A percentile compares a stretch with the other conserved stretches of the same genome.
phyloP scores from a whole-genome alignment of 2,329 filamentous ascomycete genomes.

The Monilinia fructicola region DNA sequence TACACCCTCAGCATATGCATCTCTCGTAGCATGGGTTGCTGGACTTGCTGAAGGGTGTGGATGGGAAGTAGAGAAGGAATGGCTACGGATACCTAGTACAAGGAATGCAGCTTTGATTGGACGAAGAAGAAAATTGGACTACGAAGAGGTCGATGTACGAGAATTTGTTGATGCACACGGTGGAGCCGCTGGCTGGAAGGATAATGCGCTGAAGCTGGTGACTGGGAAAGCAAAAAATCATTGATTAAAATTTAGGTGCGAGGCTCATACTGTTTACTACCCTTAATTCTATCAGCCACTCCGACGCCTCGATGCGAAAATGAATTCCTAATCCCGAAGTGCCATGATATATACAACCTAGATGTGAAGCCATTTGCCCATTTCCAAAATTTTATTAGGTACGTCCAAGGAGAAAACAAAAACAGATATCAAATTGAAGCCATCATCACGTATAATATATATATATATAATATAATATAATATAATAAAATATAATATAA shows the following conservation, averaged over 20 bases:
- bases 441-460: too few relatives aligned
- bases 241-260: neutral
- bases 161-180: slow-evolving; percentile 53
- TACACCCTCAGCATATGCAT: slow-evolving; percentile 72
- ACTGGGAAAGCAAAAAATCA: slow-evolving; percentile 43
- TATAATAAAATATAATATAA: too few relatives aligned
- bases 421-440: too few relatives aligned
- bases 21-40: slow-evolving; percentile 76
- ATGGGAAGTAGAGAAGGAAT: slow-evolving; percentile 76
- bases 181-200: slow-evolving; percentile 56
- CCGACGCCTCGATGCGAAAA: neutral
- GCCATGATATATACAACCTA: neutral
- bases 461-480: too few relatives aligned
- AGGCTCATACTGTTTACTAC: neutral
- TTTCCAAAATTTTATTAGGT: neutral
- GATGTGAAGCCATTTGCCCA: neutral
- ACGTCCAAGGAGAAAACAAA: neutral
- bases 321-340: neutral
- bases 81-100: slow-evolving; percentile 88
- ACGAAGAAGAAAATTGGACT: slow-evolving; percentile 44
- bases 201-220: slow-evolving; percentile 62
- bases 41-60: slow-evolving; percentile 69
- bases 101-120: slow-evolving; percentile 82
- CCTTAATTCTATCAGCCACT: neutral
- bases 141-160: slow-evolving; percentile 44